A percentile compares a stretch with the other conserved stretches of the same genome.
Evolutionary conservation across 108 stramenopile species (phyloP).

Genomic region (Aurantiochytrium sp.): DNA sequence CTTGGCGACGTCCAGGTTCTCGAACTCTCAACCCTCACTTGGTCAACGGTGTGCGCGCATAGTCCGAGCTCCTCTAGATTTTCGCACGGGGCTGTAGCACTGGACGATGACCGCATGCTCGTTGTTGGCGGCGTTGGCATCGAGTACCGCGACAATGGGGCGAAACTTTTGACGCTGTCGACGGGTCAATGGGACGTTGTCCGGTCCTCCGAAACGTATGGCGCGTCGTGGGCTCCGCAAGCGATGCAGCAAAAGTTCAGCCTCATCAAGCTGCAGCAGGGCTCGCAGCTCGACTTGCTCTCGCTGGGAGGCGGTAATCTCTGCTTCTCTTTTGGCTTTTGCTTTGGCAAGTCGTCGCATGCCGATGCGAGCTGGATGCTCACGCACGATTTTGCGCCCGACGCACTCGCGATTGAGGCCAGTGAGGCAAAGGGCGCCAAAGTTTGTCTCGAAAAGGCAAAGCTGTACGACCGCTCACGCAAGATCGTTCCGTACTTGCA

Average conservation of each 20-base stretch:
- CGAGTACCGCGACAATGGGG: neutral
- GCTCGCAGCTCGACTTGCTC: neutral
- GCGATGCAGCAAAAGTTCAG: neutral
- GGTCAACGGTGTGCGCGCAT: neutral
- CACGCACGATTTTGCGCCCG: no score
- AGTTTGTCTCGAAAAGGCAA: neutral
- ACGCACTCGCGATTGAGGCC: neutral
- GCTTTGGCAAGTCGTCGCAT: neutral
- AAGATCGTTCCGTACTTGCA: neutral
- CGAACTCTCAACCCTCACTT: neutral
- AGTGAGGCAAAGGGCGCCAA: neutral
- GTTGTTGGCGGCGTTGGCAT: neutral
- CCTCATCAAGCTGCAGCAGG: neutral
- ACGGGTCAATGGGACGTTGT: neutral
- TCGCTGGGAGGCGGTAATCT: neutral
- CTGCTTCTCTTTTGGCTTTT: neutral
- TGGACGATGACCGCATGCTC: neutral
- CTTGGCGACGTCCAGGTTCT: neutral
- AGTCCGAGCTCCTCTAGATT: neutral
- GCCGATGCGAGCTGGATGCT: neutral
- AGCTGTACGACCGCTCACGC: neutral
- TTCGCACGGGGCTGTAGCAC: neutral
- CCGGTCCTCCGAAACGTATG: neutral
- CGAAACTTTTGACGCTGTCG: neutral
- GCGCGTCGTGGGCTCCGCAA: neutral